Evolutionary conservation across 352 stramenopile genomes (phyloP).

Genomic region (Blastocystis sp.): DNA sequence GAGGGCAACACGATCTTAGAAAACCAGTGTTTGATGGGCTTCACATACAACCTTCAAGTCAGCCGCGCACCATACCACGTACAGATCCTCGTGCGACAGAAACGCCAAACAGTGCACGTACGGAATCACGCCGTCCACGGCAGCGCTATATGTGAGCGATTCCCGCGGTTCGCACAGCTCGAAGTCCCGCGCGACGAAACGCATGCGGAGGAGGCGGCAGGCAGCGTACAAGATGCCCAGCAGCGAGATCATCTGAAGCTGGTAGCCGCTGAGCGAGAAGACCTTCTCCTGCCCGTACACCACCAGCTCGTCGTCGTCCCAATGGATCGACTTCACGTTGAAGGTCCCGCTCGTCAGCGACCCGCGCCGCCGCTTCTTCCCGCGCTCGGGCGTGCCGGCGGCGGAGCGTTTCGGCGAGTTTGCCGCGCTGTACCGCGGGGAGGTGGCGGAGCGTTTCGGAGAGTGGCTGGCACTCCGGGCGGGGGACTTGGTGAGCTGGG

Average conservation of each 20-base stretch:
- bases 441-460: not conserved
- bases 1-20: not conserved
- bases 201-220: conserved; percentile 2
- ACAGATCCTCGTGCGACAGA: not conserved
- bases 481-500: not conserved
- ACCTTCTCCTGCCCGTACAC: conserved; percentile 35
- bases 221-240: conserved; percentile 57
- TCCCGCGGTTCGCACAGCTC: not conserved
- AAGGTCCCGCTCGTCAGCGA: not conserved
- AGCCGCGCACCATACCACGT: not conserved
- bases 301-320: conserved; percentile 41
- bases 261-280: conserved; percentile 41
- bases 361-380: no score
- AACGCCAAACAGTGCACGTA: conserved; percentile 22
- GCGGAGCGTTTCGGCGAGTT: no score
- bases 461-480: not conserved
- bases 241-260: conserved; percentile 27
- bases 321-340: not conserved
- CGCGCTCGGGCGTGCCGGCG: no score
- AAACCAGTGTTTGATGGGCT: conserved; percentile 44
- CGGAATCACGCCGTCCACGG: conserved; percentile 21
- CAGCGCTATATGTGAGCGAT: not conserved
- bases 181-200: conserved; percentile 32
- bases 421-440: no score
- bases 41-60: conserved; percentile 10